Evolutionary conservation across 257 asterid species (phyloP), one percentile per base, ranked within the genome.

Genomic region (Asclepias syriaca): DNA sequence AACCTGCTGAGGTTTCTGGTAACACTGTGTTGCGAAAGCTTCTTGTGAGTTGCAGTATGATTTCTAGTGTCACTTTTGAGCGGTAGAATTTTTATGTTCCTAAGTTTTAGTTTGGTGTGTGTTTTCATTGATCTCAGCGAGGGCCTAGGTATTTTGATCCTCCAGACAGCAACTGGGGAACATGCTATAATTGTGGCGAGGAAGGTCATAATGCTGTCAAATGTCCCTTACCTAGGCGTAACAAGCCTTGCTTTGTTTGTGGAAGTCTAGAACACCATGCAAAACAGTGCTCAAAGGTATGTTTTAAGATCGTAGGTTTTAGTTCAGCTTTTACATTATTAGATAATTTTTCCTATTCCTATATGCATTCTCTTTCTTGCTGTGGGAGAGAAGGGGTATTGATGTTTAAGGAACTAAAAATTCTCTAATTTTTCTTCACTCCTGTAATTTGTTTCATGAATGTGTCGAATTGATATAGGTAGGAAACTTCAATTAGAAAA

Each of bases 81-180:
- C 81, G 76, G 74, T 65, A 55, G 63, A 43, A 72, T 71, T 50
- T 67, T 64, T 69, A 46, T 53, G 81, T 78, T 72, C 78, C 50
- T 72, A 60, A 77, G 79, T 57, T 77, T 72, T 71, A 15, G 66
- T 65, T 68, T 76, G 76, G 68, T 70, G 19, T 70, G 49, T 65
- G 64, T 74, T 75, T 72, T 79, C 80, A 76, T 83, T 86, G 83
- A 73, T 84, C 68, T 77, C 89, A 94, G 98, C 92, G 99, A 74
- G 99, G 98, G 22, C 98, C 98, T 39, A 95, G 99, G 84, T 95
- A 95, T 83, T 95, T 92, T 78, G 98, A 95, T 78, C 97, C 99
- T 71, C 97, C 97, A 65, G 92, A 88, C 77, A 86, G 77, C 80
- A 87, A 89, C 76, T 95, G 99, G 95, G 95, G 95, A 37, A 80